phyloP scores from a whole-genome alignment of 345 rosid species.

The Euphorbia tirucalli region DNA sequence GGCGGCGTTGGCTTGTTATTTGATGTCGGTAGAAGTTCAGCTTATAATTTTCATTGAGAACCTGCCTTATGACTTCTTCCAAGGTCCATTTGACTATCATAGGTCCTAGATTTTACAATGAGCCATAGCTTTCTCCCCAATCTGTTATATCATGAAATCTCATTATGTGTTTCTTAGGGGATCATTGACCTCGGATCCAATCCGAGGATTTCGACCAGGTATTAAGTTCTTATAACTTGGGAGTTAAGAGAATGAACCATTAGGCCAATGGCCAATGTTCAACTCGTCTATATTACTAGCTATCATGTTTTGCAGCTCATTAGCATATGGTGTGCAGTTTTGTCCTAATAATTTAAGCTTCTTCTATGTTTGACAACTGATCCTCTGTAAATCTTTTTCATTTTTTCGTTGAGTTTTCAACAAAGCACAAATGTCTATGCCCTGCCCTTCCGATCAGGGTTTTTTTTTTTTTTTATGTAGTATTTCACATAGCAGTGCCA shows the following conservation, averaged over 20 bases:
- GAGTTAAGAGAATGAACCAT: neutral
- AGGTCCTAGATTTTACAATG: neutral
- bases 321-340: neutral
- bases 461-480: neutral
- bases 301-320: neutral
- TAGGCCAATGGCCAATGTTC: neutral
- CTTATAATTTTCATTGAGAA: neutral
- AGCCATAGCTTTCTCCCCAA: neutral
- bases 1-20: neutral
- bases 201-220: neutral
- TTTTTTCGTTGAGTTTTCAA: neutral
- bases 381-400: neutral
- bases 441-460: neutral
- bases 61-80: neutral
- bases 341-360: neutral
- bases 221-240: neutral
- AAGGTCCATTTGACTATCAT: neutral
- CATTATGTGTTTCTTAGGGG: neutral
- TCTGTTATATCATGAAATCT: neutral
- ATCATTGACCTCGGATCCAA: conserved; percentile 2
- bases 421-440: neutral
- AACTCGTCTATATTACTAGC: neutral
- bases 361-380: neutral
- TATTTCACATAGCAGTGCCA: neutral
- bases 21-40: neutral